Conservation (phyloP, 2,329 filamentous ascomycete genomes). For the Hypoxylon sp. region DNA sequence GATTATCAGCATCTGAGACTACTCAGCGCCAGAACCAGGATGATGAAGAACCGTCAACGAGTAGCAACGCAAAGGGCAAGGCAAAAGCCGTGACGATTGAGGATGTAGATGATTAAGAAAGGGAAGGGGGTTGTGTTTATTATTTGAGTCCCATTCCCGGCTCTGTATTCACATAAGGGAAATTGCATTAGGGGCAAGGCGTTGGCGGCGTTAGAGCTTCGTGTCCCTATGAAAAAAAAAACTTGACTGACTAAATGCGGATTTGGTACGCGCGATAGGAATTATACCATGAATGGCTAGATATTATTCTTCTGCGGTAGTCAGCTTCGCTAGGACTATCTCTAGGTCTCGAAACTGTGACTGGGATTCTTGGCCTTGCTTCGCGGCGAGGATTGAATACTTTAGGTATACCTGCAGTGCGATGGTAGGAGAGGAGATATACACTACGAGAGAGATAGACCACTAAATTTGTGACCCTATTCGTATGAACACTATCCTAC, state of each 20-base stretch:
- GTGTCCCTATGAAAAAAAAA: conserved; percentile 21
- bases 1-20: conserved; percentile 17
- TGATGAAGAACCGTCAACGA: conserved; percentile 43
- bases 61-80: conserved; percentile 49
- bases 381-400: conserved; percentile 11
- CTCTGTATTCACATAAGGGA: conserved; percentile 46
- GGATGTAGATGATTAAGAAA: conserved; percentile 46
- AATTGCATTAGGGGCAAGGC: conserved; percentile 53
- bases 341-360: conserved; percentile 5
- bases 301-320: conserved; percentile 12
- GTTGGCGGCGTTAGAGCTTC: conserved; percentile 51
- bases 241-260: conserved; percentile 19
- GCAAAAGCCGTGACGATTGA: conserved; percentile 53
- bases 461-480: neutral
- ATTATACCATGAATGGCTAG: conserved; percentile 33
- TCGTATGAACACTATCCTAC: neutral
- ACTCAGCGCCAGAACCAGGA: conserved; percentile 28
- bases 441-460: conserved; percentile 16
- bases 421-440: conserved; percentile 17
- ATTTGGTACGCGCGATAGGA: conserved; percentile 28
- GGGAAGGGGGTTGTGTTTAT: conserved; percentile 9
- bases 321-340: conserved; percentile 11
- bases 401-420: conserved; percentile 17
- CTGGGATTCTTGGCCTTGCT: conserved; percentile 18
- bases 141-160: conserved; percentile 23